These are phyloP conservation scores for Geosiphon pyriformis DNA, from an alignment of 192 early-diverging fungal species.

Conservation along the genomic window DNA sequence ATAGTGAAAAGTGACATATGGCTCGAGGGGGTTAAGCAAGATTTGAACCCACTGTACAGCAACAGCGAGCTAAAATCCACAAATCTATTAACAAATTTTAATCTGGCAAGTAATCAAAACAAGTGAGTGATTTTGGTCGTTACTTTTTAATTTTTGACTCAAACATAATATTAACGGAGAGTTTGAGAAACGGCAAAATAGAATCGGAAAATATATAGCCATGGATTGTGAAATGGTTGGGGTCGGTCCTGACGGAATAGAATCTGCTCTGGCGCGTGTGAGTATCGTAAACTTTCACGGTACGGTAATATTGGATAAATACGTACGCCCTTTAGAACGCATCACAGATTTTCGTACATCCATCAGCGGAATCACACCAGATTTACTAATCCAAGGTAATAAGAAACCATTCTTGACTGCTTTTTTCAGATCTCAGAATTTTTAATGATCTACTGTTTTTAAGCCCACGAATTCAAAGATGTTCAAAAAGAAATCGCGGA, in stretches of 20 bases:
- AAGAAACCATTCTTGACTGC: background rate
- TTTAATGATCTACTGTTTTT: slow-evolving; percentile 14
- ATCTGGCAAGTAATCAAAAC: background rate
- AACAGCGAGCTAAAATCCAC: background rate
- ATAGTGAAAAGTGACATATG: background rate
- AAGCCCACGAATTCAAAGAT: slow-evolving; percentile 65
- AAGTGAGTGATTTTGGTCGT: background rate
- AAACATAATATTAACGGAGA: background rate
- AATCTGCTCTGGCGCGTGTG: slow-evolving; percentile 89
- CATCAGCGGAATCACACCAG: slow-evolving; percentile 87
- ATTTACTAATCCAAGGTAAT: slow-evolving; percentile 52
- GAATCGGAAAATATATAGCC: slow-evolving; percentile 81
- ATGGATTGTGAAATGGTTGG: slow-evolving; percentile 99
- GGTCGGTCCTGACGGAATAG: slow-evolving; percentile 72
- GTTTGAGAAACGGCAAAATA: background rate
- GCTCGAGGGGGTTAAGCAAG: background rate
- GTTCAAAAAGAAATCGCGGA: slow-evolving; percentile 78
- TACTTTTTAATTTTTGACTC: background rate
- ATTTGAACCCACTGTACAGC: background rate
- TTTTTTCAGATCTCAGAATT: slow-evolving; percentile 10
- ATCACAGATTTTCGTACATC: slow-evolving; percentile 93
- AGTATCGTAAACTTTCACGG: slow-evolving; percentile 93
- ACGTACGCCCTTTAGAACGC: slow-evolving; percentile 71
- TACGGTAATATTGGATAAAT: slow-evolving; percentile 75
- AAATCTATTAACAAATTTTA: background rate